Conservation (phyloP, 1,139 yeast genomes). For the Diutina ranongensis region DNA sequence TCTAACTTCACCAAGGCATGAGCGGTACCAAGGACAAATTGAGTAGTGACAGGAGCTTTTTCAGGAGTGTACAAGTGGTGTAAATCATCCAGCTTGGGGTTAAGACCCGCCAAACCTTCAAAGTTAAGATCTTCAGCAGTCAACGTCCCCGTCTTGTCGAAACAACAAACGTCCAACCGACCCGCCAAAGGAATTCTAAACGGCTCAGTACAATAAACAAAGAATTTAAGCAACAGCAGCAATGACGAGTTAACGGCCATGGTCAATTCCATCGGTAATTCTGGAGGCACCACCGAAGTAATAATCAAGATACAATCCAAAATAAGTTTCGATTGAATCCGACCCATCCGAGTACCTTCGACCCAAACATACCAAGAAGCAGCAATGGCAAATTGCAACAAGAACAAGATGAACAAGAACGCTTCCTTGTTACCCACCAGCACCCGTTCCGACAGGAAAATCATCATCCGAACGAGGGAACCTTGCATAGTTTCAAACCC, state of each 20-base stretch:
- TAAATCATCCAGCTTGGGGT: conserved; percentile 28
- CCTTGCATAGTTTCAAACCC: conserved; percentile 99
- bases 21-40: conserved; percentile 80
- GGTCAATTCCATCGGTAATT: conserved; percentile 96
- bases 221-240: conserved; percentile 76
- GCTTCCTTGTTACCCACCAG: conserved; percentile 96
- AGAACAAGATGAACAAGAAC: conserved; percentile 78
- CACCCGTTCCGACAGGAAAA: conserved; percentile 91
- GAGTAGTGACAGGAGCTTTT: conserved; percentile 53
- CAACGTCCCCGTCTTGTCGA: conserved; percentile 96
- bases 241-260: conserved; percentile 94
- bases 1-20: conserved; percentile 91
- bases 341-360: conserved; percentile 92
- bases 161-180: conserved; percentile 95
- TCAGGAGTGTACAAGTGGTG: conserved; percentile 39
- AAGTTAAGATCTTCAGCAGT: conserved; percentile 95
- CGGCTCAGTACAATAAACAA: conserved; percentile 95
- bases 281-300: conserved; percentile 98
- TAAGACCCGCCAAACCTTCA: conserved; percentile 90
- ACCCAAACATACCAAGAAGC: conserved; percentile 99
- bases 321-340: conserved; percentile 85
- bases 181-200: conserved; percentile 98
- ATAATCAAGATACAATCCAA: conserved; percentile 91
- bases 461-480: conserved; percentile 94
- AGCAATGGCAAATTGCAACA: conserved; percentile 82